Evolutionary conservation across 2,329 filamentous ascomycete species (phyloP), one percentile per base, ranked within the genome.

Genomic region (Aspergillus sergii): DNA sequence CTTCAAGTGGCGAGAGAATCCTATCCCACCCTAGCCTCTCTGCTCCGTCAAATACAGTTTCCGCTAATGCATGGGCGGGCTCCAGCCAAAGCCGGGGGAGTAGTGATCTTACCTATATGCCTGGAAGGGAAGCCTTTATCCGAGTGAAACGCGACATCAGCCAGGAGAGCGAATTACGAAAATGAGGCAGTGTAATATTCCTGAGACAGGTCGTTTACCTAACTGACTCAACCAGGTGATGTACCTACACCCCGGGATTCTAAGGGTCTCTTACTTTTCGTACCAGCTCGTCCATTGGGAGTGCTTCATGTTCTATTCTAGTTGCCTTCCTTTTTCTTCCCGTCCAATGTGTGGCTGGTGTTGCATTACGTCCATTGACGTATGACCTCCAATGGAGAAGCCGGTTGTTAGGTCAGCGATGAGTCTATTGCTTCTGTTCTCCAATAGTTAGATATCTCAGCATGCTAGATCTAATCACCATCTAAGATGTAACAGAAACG

Each of bases 121-220:
- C 66, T n/a, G 32, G 39, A 6, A 61, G 41, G 32, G 65, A 64
- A 14, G 69, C 69, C 19, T 70, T 70, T 34, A 77, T 78, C 56
- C 71, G 69, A 39, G 69, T 78, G 7, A 75, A 73, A 62, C 75
- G 74, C 55, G 72, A 75, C 3, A 76, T 78, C 45, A 70, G 66
- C 45, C 75, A 77, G 64, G 69, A 75, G 61, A 75, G 70, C 23
- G 72, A 75, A 65, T 14, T 72, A 41, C 65, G 70, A 11, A 28
- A 65, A n/a, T 72, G 57, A 67, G 9, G n/a, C 51, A 36, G 23
- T 19, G 39, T 30, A 46, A 23, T 46, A 11, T 21, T 9, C 2
- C 12, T 50, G 46, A 16, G 21, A 50, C 46, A 26, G 23, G 46
- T 30, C 14, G 26, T 46, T 46, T 46, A 46, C 43, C 46, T 28